Percentiles rank a stretch among this genome's conserved stretches.
phyloP scores from a whole-genome alignment of 2,329 filamentous ascomycete genomes.

The Colletotrichum sp. region DNA sequence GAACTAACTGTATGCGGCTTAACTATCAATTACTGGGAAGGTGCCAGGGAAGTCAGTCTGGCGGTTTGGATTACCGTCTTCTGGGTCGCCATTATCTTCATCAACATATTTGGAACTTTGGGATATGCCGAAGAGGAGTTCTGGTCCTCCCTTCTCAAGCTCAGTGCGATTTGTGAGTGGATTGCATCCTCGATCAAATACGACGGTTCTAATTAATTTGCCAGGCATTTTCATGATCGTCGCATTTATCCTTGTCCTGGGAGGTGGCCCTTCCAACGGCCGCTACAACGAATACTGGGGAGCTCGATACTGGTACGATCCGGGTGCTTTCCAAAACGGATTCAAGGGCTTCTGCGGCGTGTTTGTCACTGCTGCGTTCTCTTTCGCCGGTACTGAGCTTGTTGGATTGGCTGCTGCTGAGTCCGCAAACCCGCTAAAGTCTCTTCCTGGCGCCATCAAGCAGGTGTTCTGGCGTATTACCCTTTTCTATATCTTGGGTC shows the following conservation, averaged over 20 bases:
- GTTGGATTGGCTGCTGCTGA: slow-evolving; percentile 79
- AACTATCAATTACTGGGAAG: slow-evolving; percentile 53
- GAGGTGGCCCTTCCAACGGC: slow-evolving; percentile 61
- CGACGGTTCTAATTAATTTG: background rate
- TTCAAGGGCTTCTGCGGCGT: slow-evolving; percentile 77
- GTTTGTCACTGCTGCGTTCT: slow-evolving; percentile 76
- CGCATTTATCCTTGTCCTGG: slow-evolving; percentile 61
- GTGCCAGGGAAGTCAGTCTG: slow-evolving; percentile 38
- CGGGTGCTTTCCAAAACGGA: slow-evolving; percentile 69
- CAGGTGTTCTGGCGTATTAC: slow-evolving; percentile 71
- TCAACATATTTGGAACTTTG: slow-evolving; percentile 52
- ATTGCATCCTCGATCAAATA: accelerated
- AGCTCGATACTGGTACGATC: slow-evolving; percentile 53
- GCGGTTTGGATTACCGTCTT: slow-evolving; percentile 64
- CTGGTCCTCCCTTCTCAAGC: slow-evolving; percentile 51
- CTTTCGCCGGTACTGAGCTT: slow-evolving; percentile 75
- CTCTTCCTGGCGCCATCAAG: slow-evolving; percentile 82
- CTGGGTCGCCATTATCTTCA: slow-evolving; percentile 43
- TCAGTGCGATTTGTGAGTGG: slow-evolving; percentile 45
- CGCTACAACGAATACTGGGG: slow-evolving; percentile 52
- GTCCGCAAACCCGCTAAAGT: slow-evolving; percentile 71
- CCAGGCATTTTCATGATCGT: slow-evolving; percentile 67
- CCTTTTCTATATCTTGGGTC: slow-evolving; percentile 58
- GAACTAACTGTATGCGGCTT: slow-evolving; percentile 55
- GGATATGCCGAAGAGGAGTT: slow-evolving; percentile 66